Evolutionary conservation across 768 basidiomycete species (phyloP), one percentile per base, ranked within the genome.

Genomic region (Trametes villosa): DNA sequence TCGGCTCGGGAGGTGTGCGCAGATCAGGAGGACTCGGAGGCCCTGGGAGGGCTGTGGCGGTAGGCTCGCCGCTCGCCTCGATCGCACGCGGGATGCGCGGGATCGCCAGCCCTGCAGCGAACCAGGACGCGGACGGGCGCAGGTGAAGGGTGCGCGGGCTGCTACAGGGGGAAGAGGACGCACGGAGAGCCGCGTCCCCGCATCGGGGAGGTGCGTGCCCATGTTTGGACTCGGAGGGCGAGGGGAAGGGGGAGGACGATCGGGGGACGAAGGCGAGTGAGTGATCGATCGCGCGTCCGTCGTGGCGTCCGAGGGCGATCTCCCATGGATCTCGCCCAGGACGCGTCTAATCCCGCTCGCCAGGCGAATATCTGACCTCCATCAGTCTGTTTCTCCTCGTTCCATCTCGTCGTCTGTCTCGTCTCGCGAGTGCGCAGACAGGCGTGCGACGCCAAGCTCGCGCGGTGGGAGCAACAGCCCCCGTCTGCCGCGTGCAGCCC

Each of bases 201-300:
- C 8, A 56, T 26, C n/a, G n/a, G n/a, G n/a, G n/a, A n/a, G n/a
- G n/a, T n/a, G n/a, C n/a, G n/a, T n/a, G n/a, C n/a, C n/a, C n/a
- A n/a, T n/a, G n/a, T n/a, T n/a, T n/a, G n/a, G n/a, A 33, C 4
- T 40, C 40, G 22, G 27, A 22, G 42, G 42, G 40, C 29, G 47
- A 31, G 52, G 52, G 17, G 52, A 44, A n/a, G n/a, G 36, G 15
- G 15, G 54, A 46, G 44, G 54, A 46, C 45, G 54, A 56, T 55
- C 53, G 54, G 36, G 22, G 29, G 44, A 56, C 24, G 53, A 22
- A 36, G 34, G 18, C 34, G 26, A 36, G 26, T 20, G 22, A 26
- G 44, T 47, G 54, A 56, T 56, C 54, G 54, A 56, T 56, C 54
- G 54, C 24, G 54, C 44, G 45, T 38, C 18, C 42, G 42, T 48